A percentile compares a stretch with the other conserved stretches of the same genome.
Evolutionary conservation across 129 eudicot genomes (phyloP).

Genomic region (Calendula officinalis): DNA sequence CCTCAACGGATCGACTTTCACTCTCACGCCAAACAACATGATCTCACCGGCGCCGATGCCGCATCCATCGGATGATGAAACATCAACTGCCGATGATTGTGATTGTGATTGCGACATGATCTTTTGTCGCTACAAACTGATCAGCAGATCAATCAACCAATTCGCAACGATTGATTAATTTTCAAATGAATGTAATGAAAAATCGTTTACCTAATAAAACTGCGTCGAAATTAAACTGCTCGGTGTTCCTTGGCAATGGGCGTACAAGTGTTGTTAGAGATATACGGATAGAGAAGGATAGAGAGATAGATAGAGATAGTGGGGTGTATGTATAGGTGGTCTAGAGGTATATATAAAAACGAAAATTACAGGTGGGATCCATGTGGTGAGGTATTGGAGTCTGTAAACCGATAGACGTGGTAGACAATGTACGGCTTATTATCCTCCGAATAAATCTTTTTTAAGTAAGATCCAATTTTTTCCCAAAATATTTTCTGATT

Average conservation of each 20-base stretch:
- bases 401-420: conserved; percentile 35
- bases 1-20: conserved; percentile 56
- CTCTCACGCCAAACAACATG: conserved; percentile 59
- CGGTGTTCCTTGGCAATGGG: background rate
- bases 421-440: conserved; percentile 37
- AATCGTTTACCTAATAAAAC: no score
- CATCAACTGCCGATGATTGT: conserved; percentile 3
- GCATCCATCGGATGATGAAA: background rate
- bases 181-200: no score
- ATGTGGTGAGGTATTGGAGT: conserved; percentile 37
- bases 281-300: background rate
- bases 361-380: conserved; percentile 33
- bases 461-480: background rate
- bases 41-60: conserved; percentile 34
- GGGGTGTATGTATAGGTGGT: conserved; percentile 26
- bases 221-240: no score
- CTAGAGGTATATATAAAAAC: conserved; percentile 19
- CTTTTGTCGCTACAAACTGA: background rate
- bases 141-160: background rate
- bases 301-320: background rate
- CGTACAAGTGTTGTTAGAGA: conserved; percentile 21
- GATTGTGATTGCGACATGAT: conserved; percentile 17
- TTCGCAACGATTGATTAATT: background rate
- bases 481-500: background rate
- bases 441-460: conserved; percentile 14